Percentiles rank a stretch among this genome's conserved stretches.
Conservation (phyloP, 805 yeast genomes). For the Cyberlindnera amylophila region DNA sequence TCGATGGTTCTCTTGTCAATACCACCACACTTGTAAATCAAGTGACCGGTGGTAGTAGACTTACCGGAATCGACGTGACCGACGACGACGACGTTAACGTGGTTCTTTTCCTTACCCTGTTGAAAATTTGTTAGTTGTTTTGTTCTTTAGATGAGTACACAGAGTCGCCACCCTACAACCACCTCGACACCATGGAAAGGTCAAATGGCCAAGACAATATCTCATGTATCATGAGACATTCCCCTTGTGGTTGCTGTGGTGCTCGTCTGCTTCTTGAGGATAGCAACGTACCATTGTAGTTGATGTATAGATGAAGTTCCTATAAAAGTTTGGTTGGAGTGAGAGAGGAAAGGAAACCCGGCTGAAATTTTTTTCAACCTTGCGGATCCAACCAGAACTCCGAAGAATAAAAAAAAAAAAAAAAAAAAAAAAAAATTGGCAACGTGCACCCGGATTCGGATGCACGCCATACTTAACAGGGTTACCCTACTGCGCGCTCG, state of each 20-base stretch:
- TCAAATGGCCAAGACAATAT: too few species aligned
- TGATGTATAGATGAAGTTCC: constrained; percentile 1
- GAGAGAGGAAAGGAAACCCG: constrained; percentile 2
- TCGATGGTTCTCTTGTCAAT: constrained; percentile 98
- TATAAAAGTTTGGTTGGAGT: neutral
- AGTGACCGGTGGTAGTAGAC: constrained; percentile 99
- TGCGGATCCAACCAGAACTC: neutral
- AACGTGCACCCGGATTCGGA: too few species aligned
- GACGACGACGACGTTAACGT: constrained; percentile 99
- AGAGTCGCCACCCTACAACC: neutral
- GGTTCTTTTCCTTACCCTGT: constrained; percentile 93
- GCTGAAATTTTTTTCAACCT: constrained; percentile 13
- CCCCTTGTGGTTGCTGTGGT: constrained; percentile 19
- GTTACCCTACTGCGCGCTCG: neutral
- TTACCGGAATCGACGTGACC: constrained; percentile 99
- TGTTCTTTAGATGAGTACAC: neutral
- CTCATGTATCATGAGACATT: too few species aligned
- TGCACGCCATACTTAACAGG: neutral
- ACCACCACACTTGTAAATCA: constrained; percentile 99
- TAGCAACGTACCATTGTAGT: constrained; percentile 29
- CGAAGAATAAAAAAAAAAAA: neutral
- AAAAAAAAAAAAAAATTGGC: neutral
- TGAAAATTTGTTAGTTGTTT: constrained; percentile 15
- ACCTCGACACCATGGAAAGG: too few species aligned
- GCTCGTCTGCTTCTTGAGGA: neutral